Evolutionary conservation across 768 basidiomycete species (phyloP).

Genomic region (Cubamyces sp.): DNA sequence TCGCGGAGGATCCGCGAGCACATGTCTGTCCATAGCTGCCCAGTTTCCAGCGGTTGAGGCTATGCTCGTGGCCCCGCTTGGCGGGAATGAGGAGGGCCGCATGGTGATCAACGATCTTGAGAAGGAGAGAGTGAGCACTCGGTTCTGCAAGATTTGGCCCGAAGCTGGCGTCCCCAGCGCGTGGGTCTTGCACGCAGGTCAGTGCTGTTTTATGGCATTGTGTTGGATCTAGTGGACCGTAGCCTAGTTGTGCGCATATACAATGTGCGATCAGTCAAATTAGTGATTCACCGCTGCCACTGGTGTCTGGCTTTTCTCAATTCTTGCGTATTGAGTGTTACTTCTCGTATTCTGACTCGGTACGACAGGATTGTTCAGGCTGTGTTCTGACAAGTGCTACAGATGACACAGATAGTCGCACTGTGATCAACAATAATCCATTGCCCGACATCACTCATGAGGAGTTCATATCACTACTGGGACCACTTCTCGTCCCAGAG

Average conservation of each 20-base stretch:
- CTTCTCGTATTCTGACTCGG: conserved; percentile 11
- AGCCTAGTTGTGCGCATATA: too few relatives aligned
- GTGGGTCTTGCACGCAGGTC: conserved; percentile 80
- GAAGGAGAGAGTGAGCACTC: conserved; percentile 66
- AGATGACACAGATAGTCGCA: conserved; percentile 64
- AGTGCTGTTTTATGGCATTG: conserved; percentile 23
- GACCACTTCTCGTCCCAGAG: conserved; percentile 82
- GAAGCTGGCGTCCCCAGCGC: conserved; percentile 76
- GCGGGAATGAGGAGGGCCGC: conserved; percentile 70
- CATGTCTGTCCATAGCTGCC: conserved; percentile 68
- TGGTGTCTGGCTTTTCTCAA: neutral
- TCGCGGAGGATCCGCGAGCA: conserved; percentile 75
- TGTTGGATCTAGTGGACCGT: too few relatives aligned
- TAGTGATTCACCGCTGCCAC: too few relatives aligned
- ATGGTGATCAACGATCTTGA: conserved; percentile 69
- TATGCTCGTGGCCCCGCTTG: conserved; percentile 73
- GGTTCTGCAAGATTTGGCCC: conserved; percentile 75
- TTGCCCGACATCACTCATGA: conserved; percentile 86
- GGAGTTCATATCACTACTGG: conserved; percentile 79
- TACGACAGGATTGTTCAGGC: conserved; percentile 1
- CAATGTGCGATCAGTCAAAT: neutral
- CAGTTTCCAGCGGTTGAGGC: conserved; percentile 72
- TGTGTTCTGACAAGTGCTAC: conserved; percentile 10
- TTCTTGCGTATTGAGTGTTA: neutral
- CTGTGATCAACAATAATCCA: conserved; percentile 86